These are phyloP conservation scores for Boletus speciosus DNA, from an alignment of 768 basidiomycete species.

Conservation along the genomic window DNA sequence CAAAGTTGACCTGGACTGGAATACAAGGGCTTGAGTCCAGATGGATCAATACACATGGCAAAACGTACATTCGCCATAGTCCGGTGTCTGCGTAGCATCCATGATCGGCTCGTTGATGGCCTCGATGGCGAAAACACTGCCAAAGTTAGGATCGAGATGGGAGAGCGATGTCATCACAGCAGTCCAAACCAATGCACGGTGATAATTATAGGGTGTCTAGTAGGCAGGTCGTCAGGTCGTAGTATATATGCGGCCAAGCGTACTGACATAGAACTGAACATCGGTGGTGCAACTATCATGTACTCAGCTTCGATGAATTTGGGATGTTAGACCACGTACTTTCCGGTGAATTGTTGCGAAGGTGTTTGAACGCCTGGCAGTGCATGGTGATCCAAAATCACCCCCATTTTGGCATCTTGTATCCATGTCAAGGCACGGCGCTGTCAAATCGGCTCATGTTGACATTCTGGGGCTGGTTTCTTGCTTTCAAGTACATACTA, in stretches of 20 bases:
- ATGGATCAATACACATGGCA: not conserved
- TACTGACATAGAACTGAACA: slow-evolving; percentile 69
- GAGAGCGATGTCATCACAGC: slow-evolving; percentile 72
- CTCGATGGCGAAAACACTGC: slow-evolving; percentile 63
- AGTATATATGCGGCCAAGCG: not conserved
- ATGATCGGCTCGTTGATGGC: slow-evolving; percentile 78
- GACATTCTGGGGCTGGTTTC: not conserved
- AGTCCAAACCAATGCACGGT: slow-evolving; percentile 77
- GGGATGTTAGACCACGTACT: slow-evolving; percentile 34
- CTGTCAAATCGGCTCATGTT: slow-evolving; percentile 33
- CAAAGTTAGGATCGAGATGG: slow-evolving; percentile 66
- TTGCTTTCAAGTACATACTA: slow-evolving; percentile 41
- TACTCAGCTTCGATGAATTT: not conserved
- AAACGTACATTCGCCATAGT: slow-evolving; percentile 62
- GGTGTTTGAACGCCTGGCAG: slow-evolving; percentile 65
- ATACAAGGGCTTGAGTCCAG: not conserved
- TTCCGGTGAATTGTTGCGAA: slow-evolving; percentile 65
- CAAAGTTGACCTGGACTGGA: slow-evolving; percentile 68
- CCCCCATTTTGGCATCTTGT: slow-evolving; percentile 58
- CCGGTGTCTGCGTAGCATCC: slow-evolving; percentile 65
- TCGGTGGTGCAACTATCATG: slow-evolving; percentile 55
- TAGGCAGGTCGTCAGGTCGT: slow-evolving; percentile 1
- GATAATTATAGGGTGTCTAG: slow-evolving; percentile 65
- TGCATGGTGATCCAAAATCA: slow-evolving; percentile 68
- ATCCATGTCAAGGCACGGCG: slow-evolving; percentile 61